Evolutionary conservation across 2,329 filamentous ascomycete species (phyloP), one percentile per base, ranked within the genome.

Genomic region (Shiraia sp.): DNA sequence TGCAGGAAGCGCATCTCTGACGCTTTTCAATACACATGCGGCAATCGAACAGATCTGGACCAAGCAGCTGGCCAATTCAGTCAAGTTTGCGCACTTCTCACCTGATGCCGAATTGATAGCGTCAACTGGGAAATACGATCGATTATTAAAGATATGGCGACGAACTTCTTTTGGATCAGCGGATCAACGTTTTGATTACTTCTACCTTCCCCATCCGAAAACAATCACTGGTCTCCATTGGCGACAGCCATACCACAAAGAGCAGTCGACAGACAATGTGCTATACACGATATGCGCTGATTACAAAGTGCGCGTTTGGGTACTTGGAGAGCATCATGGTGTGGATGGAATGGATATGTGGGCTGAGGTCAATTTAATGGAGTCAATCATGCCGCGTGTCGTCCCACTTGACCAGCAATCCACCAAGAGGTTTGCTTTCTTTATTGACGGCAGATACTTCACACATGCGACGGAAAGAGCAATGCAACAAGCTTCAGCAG

Each of bases 131-230:
- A 75, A 78, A 35, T 82, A 88, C 63, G 93, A 97, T 68, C 80
- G 86, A 36, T 74, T 97, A 14, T 84, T 95, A 53, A 97, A 99
- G 72, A 81, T 97, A 57, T 99, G 95, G 93, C 83, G 90, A 50
- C 81, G 92, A 38, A 75, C 95, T 16, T 87, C 87, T 7, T 96
- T 92, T 63, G 90, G 90, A 10, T 80, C 83, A 1, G 86, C 90
- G 43, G 87, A 95, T 55, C 86, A 90, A 27, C 80, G 87, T 42
- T 97, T 97, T 69, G 92, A 97, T 59, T 85, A 95, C 58, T 85
- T 85, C 19, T 97, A 97, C 69, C 81, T 99, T 2, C 78, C 84
- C n/a, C 93, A 99, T 65, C 88, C 90, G 1, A 78, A 81, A 17
- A 72, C 85, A 1, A 83, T 99, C n/a, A 92, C 88, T 3, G 83